These are phyloP conservation scores for Ilex aquifolium DNA, from an alignment of 257 asterid genomes.

Conservation along the genomic window DNA sequence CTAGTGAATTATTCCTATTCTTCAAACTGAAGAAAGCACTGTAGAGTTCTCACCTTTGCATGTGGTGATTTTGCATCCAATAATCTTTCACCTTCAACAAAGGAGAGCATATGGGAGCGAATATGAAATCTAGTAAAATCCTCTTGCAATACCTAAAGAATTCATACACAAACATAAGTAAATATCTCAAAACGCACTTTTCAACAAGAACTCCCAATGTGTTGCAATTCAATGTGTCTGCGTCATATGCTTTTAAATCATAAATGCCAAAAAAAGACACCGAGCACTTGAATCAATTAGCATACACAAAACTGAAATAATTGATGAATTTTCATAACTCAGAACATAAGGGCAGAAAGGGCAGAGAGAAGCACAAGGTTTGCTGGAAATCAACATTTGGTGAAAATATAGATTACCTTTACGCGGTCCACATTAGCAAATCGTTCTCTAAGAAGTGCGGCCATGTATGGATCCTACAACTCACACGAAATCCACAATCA, in stretches of 20 bases:
- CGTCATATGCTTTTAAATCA: background rate
- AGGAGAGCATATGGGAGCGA: constrained; percentile 62
- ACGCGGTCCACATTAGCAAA: constrained; percentile 50
- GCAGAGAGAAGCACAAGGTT: too few relatives aligned
- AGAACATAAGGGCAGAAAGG: background rate
- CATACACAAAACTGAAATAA: background rate
- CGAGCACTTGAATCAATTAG: background rate
- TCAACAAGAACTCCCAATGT: background rate
- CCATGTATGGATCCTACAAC: constrained; percentile 90
- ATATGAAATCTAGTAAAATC: constrained; percentile 80
- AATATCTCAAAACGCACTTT: background rate
- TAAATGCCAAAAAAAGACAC: background rate
- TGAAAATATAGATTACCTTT: constrained; percentile 35
- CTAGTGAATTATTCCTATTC: background rate
- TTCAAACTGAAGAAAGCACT: background rate
- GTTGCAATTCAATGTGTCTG: background rate
- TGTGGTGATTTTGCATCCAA: constrained; percentile 21
- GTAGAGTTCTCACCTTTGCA: constrained; percentile 55
- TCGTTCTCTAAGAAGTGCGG: constrained; percentile 69
- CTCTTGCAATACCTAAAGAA: constrained; percentile 68
- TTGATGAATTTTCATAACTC: background rate
- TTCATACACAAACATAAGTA: background rate
- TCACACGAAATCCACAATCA: background rate
- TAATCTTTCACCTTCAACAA: constrained; percentile 29
- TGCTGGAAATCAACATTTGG: background rate